Evolutionary conservation across 305 asterid species (phyloP).

Genomic region (Fraxinus sp.): DNA sequence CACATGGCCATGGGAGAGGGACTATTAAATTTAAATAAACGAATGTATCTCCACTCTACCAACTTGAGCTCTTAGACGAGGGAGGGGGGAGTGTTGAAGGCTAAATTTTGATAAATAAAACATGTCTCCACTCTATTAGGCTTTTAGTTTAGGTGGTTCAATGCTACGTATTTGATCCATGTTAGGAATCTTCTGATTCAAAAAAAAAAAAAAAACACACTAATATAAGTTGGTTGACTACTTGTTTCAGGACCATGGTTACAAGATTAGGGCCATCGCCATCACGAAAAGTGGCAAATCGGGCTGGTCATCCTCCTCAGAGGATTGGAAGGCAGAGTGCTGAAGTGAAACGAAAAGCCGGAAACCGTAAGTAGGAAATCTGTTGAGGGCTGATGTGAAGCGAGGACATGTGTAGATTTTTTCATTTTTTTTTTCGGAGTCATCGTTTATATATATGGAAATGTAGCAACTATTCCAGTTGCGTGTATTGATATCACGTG

Average conservation of each 20-base stretch:
- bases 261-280: conserved; percentile 65
- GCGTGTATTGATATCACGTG: conserved; percentile 39
- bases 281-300: conserved; percentile 49
- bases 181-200: background rate
- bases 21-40: background rate
- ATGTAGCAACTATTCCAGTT: conserved; percentile 44
- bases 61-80: background rate
- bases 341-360: conserved; percentile 67
- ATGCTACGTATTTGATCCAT: background rate
- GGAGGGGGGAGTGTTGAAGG: background rate
- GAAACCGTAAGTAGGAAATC: conserved; percentile 52
- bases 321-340: conserved; percentile 47
- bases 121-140: background rate
- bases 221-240: background rate
- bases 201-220: background rate
- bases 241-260: conserved; percentile 52
- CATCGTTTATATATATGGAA: conserved; percentile 22
- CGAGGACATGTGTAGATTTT: conserved; percentile 21
- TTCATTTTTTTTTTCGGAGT: background rate
- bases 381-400: conserved; percentile 16
- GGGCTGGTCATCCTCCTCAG: conserved; percentile 45
- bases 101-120: background rate
- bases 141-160: background rate
- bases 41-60: background rate
- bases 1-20: background rate